Base-by-base conservation (phyloP, 2,329 filamentous ascomycete species). In the Cryphonectria carpinicola region DNA sequence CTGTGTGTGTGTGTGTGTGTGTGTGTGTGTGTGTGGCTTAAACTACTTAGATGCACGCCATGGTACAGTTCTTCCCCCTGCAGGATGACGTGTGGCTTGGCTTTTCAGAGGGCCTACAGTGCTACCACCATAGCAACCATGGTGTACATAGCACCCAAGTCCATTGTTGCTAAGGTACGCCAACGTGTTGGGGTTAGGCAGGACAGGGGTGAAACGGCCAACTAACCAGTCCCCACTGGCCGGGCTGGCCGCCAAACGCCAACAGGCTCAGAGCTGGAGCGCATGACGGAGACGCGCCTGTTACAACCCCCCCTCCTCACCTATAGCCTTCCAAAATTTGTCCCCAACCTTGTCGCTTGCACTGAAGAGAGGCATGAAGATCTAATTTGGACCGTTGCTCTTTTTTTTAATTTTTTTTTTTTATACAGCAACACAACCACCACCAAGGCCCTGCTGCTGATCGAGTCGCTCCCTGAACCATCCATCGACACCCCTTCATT, bases 241-340 rank as follows among this genome's bases (percentile, higher is more conserved):
- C 61, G 39, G 61, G 37, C 61, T 64, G 61, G 61, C 61, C 61
- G 61, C 61, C 61, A 64, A 64, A 64, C 41, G 61, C 61, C 61
- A 64, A 64, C 61, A 64, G 61, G 61, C 61, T 32, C 37, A 41
- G 35, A 64, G 61, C 61, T 64, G 41, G 54, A 67, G 54, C 65
- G 65, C 65, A 67, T 67, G 65, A 67, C 65, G 35, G 54, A 61
- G 66, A 62, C 58, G 66, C 66, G 66, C 66, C 56, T 54, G 41
- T 35, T 52, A 32, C 41, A 39, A 25, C 32, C 37, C 56, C 65
- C 49, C 35, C 37, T 41, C 37, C 35, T n/a, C 6, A 14, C 37
- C 37, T 61, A 32, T 37, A 17, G 5, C 32, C 66, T 63, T 49
- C 71, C 58, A 66, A 72, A 68, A 66, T 70, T 72, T 71, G 68